These are phyloP conservation scores for Colletotrichum tofieldiae DNA, from an alignment of 2,329 filamentous ascomycete species.

Conservation along the genomic window DNA sequence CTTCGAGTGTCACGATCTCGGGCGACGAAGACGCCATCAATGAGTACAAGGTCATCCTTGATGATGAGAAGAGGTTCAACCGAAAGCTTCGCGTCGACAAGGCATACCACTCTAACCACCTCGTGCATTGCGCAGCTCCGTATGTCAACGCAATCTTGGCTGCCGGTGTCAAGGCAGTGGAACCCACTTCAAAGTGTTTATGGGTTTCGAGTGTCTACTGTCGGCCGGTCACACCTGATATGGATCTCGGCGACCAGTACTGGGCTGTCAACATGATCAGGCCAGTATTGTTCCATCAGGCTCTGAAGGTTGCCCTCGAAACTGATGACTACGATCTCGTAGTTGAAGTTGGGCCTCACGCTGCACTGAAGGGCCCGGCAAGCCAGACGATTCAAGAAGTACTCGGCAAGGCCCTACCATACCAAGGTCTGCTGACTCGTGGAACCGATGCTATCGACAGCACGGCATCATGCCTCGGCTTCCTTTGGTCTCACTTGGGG, in stretches of 20 bases:
- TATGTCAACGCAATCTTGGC: background rate
- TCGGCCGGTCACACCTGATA: background rate
- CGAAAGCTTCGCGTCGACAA: slow-evolving; percentile 46
- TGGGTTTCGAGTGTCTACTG: slow-evolving; percentile 1
- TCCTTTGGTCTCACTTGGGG: background rate
- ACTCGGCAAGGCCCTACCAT: background rate
- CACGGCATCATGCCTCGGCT: background rate
- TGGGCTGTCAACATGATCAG: background rate
- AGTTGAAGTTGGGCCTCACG: background rate
- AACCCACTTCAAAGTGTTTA: background rate
- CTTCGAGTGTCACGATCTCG: slow-evolving; percentile 45
- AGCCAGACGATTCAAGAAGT: background rate
- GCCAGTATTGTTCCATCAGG: background rate
- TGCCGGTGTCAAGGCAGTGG: background rate
- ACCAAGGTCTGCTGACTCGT: background rate
- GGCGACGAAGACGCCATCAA: slow-evolving; percentile 51
- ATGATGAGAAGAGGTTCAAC: slow-evolving; percentile 44
- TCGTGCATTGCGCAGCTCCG: background rate
- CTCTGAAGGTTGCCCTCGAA: background rate
- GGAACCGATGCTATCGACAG: background rate
- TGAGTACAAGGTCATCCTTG: slow-evolving; percentile 44
- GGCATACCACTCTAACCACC: slow-evolving; percentile 52
- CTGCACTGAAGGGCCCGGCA: background rate
- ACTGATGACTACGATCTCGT: background rate
- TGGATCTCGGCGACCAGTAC: background rate